A percentile compares a stretch with the other conserved stretches of the same genome.
Evolutionary conservation across 805 yeast species (phyloP).

Genomic region (Grigorovia humatica): DNA sequence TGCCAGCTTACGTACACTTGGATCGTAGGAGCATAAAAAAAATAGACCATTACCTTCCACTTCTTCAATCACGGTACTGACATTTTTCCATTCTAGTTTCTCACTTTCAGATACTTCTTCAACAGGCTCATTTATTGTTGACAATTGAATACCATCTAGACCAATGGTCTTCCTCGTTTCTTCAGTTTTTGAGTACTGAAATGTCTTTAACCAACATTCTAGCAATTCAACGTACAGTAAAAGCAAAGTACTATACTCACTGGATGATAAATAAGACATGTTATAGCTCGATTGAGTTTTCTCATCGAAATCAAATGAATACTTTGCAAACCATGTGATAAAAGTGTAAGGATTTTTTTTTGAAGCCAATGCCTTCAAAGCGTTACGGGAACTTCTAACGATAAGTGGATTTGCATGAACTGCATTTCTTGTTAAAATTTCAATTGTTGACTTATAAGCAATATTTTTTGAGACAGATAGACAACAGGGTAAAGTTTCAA

Average conservation of each 20-base stretch:
- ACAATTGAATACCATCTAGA: slow-evolving; percentile 22
- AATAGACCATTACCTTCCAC: slow-evolving; percentile 93
- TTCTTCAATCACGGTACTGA: slow-evolving; percentile 82
- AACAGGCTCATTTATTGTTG: slow-evolving; percentile 10
- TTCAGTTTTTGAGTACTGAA: slow-evolving; percentile 33
- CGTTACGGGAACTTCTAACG: slow-evolving; percentile 49
- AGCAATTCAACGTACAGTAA: slow-evolving; percentile 69
- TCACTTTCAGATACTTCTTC: slow-evolving; percentile 35
- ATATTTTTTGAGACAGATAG: slow-evolving; percentile 35
- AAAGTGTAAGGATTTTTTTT: slow-evolving; percentile 60
- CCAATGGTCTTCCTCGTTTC: slow-evolving; percentile 25
- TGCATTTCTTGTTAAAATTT: slow-evolving; percentile 65
- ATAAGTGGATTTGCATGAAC: slow-evolving; percentile 57
- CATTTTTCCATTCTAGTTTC: slow-evolving; percentile 64
- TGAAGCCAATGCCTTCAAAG: slow-evolving; percentile 57
- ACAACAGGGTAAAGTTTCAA: slow-evolving; percentile 71
- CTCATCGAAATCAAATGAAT: slow-evolving; percentile 72
- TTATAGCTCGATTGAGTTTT: slow-evolving; percentile 47
- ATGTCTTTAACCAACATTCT: slow-evolving; percentile 69
- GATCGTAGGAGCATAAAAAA: slow-evolving; percentile 82
- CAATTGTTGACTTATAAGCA: slow-evolving; percentile 57
- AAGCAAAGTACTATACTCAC: slow-evolving; percentile 49
- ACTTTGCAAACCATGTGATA: slow-evolving; percentile 65
- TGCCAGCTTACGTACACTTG: slow-evolving; percentile 63
- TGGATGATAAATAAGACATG: slow-evolving; percentile 48